A percentile compares a stretch with the other conserved stretches of the same genome.
These are phyloP conservation scores for Psilocybe tampanensis DNA, from an alignment of 768 basidiomycete genomes.

Conservation along the genomic window DNA sequence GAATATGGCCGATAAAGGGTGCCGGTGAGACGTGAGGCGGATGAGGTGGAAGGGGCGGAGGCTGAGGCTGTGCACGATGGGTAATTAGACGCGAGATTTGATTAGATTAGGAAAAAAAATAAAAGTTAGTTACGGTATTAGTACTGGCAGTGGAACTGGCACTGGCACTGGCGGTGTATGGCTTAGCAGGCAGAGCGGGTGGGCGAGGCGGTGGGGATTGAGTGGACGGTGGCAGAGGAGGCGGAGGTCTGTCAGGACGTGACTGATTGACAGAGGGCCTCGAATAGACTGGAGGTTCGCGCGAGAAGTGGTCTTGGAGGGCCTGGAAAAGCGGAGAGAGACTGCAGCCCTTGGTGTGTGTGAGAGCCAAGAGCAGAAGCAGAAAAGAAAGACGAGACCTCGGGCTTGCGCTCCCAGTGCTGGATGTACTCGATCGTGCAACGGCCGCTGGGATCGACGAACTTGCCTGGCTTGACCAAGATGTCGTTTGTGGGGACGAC, in stretches of 20 bases:
- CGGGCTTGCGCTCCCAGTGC: conserved; percentile 81
- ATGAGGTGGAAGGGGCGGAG: conserved; percentile 15
- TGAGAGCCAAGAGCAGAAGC: conserved; percentile 14
- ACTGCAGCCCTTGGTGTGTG: conserved; percentile 64
- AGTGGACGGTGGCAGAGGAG: conserved; percentile 30
- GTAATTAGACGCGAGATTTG: conserved; percentile 14
- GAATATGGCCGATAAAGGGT: conserved; percentile 8
- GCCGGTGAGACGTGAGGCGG: conserved; percentile 14
- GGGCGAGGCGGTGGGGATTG: conserved; percentile 6
- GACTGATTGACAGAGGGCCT: conserved; percentile 50
- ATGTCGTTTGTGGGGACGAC: conserved; percentile 92
- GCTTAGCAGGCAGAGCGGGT: conserved; percentile 12
- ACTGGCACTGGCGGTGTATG: neutral
- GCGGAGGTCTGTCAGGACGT: conserved; percentile 32
- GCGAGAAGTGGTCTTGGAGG: conserved; percentile 83
- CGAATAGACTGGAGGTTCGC: conserved; percentile 87
- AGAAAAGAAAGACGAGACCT: conserved; percentile 52
- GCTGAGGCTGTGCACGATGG: conserved; percentile 16
- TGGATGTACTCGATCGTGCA: conserved; percentile 70
- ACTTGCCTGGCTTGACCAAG: conserved; percentile 76
- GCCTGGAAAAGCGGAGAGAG: conserved; percentile 74
- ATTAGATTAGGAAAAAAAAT: neutral
- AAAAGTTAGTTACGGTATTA: neutral
- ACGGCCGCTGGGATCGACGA: conserved; percentile 81
- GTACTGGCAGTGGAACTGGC: neutral